A percentile compares a stretch with the other conserved stretches of the same genome.
phyloP scores from a whole-genome alignment of 495 filamentous ascomycete species.

The Aspergillus ostianus region DNA sequence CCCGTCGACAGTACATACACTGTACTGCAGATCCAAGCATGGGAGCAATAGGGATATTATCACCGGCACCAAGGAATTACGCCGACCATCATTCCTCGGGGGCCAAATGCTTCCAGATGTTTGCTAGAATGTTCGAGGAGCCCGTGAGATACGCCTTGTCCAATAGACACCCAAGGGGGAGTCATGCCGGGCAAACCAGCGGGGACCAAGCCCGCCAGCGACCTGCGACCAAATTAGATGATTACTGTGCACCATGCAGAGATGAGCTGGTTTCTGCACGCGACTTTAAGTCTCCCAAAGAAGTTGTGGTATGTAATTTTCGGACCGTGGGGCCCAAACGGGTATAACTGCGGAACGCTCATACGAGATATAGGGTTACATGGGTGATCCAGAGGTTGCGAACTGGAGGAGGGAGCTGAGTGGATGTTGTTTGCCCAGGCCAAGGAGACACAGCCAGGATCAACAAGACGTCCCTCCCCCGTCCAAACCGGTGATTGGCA shows the following conservation, averaged over 20 bases:
- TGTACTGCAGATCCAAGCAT: not conserved
- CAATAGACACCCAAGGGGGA: no score
- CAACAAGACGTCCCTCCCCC: not conserved
- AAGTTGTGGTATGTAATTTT: slow-evolving; percentile 10
- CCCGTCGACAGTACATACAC: no score
- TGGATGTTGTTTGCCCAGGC: not conserved
- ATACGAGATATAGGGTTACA: not conserved
- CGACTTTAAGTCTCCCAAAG: no score
- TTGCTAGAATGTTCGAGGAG: slow-evolving; percentile 29
- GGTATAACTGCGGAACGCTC: not conserved
- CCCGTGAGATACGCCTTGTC: slow-evolving; percentile 6
- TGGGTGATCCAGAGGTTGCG: not conserved
- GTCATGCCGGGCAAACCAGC: not conserved
- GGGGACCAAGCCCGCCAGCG: not conserved
- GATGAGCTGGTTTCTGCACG: not conserved
- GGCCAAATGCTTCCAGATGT: slow-evolving; percentile 29
- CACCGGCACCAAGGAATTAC: not conserved
- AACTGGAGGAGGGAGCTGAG: not conserved
- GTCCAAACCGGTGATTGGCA: slow-evolving; percentile 1
- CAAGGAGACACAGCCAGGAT: not conserved
- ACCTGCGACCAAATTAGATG: not conserved
- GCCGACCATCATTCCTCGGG: no score
- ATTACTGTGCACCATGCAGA: not conserved
- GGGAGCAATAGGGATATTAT: not conserved
- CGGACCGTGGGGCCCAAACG: not conserved